Evolutionary conservation across 768 basidiomycete genomes (phyloP).

Genomic region (Podaxis sp.): DNA sequence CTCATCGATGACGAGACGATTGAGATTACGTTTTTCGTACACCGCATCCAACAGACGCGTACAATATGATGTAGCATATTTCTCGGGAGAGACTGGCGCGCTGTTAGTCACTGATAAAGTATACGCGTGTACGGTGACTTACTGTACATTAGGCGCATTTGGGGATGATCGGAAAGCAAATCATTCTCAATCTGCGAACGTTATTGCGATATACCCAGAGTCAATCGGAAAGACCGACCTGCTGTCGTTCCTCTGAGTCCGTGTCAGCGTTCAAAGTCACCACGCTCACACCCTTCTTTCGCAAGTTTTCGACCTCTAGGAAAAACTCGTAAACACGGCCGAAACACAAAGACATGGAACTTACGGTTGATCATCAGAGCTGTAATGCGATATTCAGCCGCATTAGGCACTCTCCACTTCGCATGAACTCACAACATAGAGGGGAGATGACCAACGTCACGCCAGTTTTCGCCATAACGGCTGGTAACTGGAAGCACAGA

Average conservation of each 20-base stretch:
- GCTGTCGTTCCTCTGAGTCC: constrained; percentile 45
- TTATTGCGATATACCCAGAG: neutral
- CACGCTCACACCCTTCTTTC: constrained; percentile 52
- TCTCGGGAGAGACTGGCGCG: constrained; percentile 72
- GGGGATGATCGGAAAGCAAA: constrained; percentile 56
- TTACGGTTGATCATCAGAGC: constrained; percentile 84
- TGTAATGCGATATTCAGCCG: constrained; percentile 24
- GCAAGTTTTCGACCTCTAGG: constrained; percentile 65
- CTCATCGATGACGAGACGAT: constrained; percentile 81
- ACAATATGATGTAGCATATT: constrained; percentile 57
- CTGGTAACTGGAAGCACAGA: constrained; percentile 84
- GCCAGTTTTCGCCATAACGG: constrained; percentile 65
- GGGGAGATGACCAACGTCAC: constrained; percentile 78
- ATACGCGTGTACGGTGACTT: constrained; percentile 20
- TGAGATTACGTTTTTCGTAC: constrained; percentile 58
- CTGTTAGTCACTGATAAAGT: neutral
- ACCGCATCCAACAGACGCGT: constrained; percentile 46
- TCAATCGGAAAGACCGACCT: constrained; percentile 35
- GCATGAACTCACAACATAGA: constrained; percentile 54
- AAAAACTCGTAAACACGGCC: neutral
- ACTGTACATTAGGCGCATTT: constrained; percentile 72
- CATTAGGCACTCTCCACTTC: neutral
- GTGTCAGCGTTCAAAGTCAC: constrained; percentile 72
- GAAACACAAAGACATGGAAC: neutral
- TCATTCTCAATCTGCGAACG: constrained; percentile 57